Evolutionary conservation across 148 eudicot genomes (phyloP), one percentile per base, ranked within the genome.

Genomic region (Rhododendron kiyosumense): DNA sequence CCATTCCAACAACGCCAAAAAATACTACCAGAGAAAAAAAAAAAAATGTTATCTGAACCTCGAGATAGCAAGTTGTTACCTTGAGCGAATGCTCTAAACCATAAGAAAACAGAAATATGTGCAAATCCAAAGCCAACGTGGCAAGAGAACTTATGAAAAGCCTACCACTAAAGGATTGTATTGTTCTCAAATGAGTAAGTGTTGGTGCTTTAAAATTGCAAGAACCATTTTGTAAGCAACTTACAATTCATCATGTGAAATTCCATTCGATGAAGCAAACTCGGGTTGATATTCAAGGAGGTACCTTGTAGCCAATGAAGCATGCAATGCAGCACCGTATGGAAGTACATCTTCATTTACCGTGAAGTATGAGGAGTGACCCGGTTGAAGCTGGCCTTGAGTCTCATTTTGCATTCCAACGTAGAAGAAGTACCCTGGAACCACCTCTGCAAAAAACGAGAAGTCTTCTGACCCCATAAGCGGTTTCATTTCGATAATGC

Each of bases 251-350:
- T 90, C 89, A 67, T 46, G 90, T 49, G 80, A 26, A 5, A 41
- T 82, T 65, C 15, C 82, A 22, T 48, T 51, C 9, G 45, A 82
- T 81, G 82, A 36, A 52, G 61, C 28, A 32, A 51, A 26, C 14
- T 75, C n/a, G 14, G 81, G 36, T 78, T 85, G 85, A 76, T 90
- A n/a, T 74, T 90, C 88, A 78, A 88, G 84, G n/a, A 90, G 90
- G 51, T 90, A 88, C n/a, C 84, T 88, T 0, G 85, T 76, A 45
- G 92, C 90, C 69, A 95, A 85, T 36, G 96, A 95, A 69, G 98
- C 98, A 41, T 95, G 96, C 73, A 95, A 88, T 49, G 98, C 90
- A 14, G 95, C 96, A 2, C 98, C 98, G 34, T 93, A 92, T 24
- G 96, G 94, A 83, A 94, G 92, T 20, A 46, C 90, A 28, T 93